Evolutionary conservation across 768 basidiomycete species (phyloP), one percentile per base, ranked within the genome.

Genomic region (Mycena galericulata): DNA sequence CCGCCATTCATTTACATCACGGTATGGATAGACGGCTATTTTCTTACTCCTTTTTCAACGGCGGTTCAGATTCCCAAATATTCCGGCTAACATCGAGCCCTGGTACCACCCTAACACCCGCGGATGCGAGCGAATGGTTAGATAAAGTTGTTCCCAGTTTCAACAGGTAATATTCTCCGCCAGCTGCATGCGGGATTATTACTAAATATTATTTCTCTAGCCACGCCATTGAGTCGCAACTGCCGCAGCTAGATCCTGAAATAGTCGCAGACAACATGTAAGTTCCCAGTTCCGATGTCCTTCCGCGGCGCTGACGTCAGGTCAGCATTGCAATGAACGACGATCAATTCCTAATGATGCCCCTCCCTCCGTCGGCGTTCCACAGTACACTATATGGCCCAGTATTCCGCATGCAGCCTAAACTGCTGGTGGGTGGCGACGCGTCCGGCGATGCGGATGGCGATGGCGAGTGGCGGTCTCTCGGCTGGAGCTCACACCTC

Each of bases 391-490:
- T 79, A 40, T 81, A 80, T 32, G 84, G 84, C 11, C 74, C 76
- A 1, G 81, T 85, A 15, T 77, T 84, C 40, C 79, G 82, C 34
- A 58, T 82, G 49, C 77, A 83, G 53, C 66, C 76, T 0, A 73
- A 74, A 29, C 73, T 82, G 2, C 72, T 78, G 41, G 79, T 84
- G 1, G 59, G 67, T 6, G 73, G 74, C 2, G 69, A 73, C 15
- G 68, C 70, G 5, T 73, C 78, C 0, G 61, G 61, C n/a, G 20
- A 27, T 1, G 72, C 69, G 6, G 63, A 71, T 50, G 73, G 71
- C 29, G 72, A 71, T 27, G 80, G 79, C 8, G 84, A 85, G 67
- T 83, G 82, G 81, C 75, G 77, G 4, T 79, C 79, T 20, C 78
- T 83, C 34, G 78, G 78, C 24, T 79, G 79, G 64, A 77, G 77